Percentiles rank a stretch among this genome's conserved stretches.
Conservation (phyloP, 2,329 filamentous ascomycete genomes). For the Trichocomaceae sp. region DNA sequence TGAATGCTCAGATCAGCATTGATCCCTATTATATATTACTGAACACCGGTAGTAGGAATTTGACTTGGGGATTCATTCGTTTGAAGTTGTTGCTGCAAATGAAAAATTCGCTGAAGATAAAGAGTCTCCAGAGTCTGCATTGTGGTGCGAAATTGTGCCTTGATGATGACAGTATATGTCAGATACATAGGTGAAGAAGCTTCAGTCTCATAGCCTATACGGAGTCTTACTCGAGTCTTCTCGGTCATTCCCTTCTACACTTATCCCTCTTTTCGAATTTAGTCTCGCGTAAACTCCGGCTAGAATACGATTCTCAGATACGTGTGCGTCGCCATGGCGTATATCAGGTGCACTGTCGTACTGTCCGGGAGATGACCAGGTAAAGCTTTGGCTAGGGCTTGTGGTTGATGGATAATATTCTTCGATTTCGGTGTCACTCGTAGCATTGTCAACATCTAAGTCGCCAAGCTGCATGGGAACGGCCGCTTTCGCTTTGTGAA, state of each 20-base stretch:
- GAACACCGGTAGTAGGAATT: neutral
- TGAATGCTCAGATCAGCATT: neutral
- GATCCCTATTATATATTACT: neutral
- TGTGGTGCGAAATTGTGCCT: neutral
- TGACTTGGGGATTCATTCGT: too few relatives aligned
- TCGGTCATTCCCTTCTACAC: neutral
- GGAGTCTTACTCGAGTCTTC: neutral
- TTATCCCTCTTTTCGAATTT: neutral
- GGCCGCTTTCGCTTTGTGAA: neutral
- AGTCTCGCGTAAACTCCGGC: neutral
- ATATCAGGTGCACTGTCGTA: neutral
- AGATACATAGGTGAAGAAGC: neutral
- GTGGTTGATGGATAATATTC: neutral
- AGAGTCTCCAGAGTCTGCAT: neutral
- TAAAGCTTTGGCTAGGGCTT: neutral
- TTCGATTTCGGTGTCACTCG: neutral
- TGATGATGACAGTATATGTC: neutral
- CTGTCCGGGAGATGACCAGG: neutral
- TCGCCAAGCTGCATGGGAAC: neutral
- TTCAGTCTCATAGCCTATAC: neutral
- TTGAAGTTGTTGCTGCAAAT: neutral
- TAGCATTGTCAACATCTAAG: neutral
- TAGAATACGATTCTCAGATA: neutral
- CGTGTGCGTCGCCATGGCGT: neutral
- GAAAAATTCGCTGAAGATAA: neutral